Base-by-base conservation (phyloP, 2,329 filamentous ascomycete species). In the Monosporascus sp. region DNA sequence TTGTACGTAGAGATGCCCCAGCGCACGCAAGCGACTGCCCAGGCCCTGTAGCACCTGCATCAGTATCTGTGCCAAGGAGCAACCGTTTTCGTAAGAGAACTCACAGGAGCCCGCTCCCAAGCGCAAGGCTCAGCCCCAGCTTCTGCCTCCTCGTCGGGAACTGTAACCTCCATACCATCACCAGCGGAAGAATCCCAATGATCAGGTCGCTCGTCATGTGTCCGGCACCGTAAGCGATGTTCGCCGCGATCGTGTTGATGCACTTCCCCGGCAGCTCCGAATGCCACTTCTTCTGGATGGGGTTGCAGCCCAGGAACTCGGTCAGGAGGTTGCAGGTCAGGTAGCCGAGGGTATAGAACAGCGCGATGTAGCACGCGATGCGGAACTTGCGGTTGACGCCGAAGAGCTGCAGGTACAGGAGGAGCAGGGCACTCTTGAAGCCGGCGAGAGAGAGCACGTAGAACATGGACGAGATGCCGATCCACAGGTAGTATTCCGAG, bases 261-360 rank as follows among this genome's bases (percentile, higher is more conserved):
- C 64, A 66, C 24, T 61, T 57, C 6, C 64, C 64, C 2, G 59
- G 56, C 17, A 64, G 35, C 2, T 59, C 52, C 17, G 48, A 8
- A 2, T 61, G 41, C 64, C 64, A 66, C 52, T 61, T 64, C 55
- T 65, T 66, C 38, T 51, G 55, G 37, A 65, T 62, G 8, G 64
- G 64, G 48, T 57, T 51, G 55, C 64, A 66, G 25, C 63, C 64
- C 25, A 66, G 57, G 43, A 66, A 65, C 48, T 66, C 60, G 20
- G 55, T 57, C 18, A 66, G 84, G 3, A 78, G 87, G 63, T 69
- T 81, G 52, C 80, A 86, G 41, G 76, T 88, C 15, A 86, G 80
- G 0, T 70, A 82, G 52, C 79, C 84, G 25, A 82, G 80, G 61
- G 68, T 75, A 15, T 64, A 66, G 47, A 65, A 64, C 5, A 66